A percentile compares a stretch with the other conserved stretches of the same genome.
Conservation (phyloP, 805 yeast genomes). For the Metschnikowia chrysomelidarum region DNA sequence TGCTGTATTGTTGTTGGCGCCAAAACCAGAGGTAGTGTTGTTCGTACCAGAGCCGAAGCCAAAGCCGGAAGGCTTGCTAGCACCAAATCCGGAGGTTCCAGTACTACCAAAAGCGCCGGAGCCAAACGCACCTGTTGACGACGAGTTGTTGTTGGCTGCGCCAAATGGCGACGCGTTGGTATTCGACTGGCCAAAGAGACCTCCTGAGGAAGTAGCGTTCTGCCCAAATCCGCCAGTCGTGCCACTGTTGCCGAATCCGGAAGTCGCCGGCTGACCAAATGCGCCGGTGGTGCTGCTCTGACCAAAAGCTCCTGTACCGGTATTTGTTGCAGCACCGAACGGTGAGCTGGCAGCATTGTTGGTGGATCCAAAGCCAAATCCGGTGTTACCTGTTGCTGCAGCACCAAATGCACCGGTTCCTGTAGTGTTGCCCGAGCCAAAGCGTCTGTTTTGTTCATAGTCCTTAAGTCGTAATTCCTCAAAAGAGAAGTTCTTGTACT, state of each 20-base stretch:
- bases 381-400: constrained; percentile 11
- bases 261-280: constrained; percentile 27
- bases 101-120: constrained; percentile 13
- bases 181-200: constrained; percentile 17
- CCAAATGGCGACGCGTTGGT: constrained; percentile 17
- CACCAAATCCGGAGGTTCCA: constrained; percentile 26
- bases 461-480: constrained; percentile 91
- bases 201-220: constrained; percentile 22
- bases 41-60: constrained; percentile 37
- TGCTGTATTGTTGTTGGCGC: constrained; percentile 28
- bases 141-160: constrained; percentile 10
- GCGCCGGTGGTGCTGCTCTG: constrained; percentile 23
- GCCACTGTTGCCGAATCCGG: constrained; percentile 20
- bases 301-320: constrained; percentile 36
- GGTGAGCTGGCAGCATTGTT: constrained; percentile 23
- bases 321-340: constrained; percentile 18
- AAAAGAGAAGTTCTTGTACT: constrained; percentile 73
- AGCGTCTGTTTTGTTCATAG: constrained; percentile 69
- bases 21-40: constrained; percentile 17
- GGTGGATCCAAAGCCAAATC: constrained; percentile 22
- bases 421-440: constrained; percentile 41
- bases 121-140: constrained; percentile 13
- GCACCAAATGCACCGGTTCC: constrained; percentile 29
- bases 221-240: constrained; percentile 22
- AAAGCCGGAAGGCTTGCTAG: constrained; percentile 24